phyloP scores from a whole-genome alignment of 108 stramenopile genomes.

The Schizochytrium sp. region DNA sequence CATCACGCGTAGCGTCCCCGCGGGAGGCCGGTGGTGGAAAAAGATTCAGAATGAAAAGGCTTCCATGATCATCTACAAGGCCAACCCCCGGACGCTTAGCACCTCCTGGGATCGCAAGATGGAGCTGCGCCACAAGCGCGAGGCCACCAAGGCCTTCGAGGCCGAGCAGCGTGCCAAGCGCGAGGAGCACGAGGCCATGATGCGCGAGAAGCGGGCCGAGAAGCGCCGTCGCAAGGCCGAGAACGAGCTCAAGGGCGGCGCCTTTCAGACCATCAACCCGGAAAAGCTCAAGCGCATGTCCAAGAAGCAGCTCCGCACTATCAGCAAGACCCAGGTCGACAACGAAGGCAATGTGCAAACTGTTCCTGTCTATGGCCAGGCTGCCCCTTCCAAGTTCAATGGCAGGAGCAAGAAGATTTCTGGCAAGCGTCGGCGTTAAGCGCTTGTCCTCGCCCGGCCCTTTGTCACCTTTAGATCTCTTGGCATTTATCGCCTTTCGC shows the following conservation, averaged over 20 bases:
- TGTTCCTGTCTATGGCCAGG: background rate
- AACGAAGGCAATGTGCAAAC: background rate
- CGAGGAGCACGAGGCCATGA: background rate
- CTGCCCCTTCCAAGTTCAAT: too few relatives aligned
- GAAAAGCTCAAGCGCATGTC: slow-evolving; percentile 11
- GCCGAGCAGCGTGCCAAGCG: background rate
- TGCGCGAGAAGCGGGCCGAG: background rate
- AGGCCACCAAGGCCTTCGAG: background rate
- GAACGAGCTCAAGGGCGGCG: slow-evolving; percentile 3
- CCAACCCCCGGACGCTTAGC: background rate
- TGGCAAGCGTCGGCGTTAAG: too few relatives aligned
- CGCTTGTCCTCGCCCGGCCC: too few relatives aligned
- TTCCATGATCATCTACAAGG: slow-evolving; percentile 6
- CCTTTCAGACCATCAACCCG: background rate
- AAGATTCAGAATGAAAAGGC: background rate
- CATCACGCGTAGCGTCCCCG: background rate
- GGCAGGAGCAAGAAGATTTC: too few relatives aligned
- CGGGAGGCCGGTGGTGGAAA: slow-evolving; percentile 3
- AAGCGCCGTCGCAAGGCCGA: background rate
- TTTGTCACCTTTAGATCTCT: too few relatives aligned
- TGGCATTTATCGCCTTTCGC: too few relatives aligned
- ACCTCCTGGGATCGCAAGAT: slow-evolving; percentile 10
- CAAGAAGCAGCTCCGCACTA: background rate
- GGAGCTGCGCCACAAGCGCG: background rate
- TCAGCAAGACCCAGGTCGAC: background rate